phyloP scores from a whole-genome alignment of 371 early-diverging fungal genomes.

The Syncephalastrum monosporum region DNA sequence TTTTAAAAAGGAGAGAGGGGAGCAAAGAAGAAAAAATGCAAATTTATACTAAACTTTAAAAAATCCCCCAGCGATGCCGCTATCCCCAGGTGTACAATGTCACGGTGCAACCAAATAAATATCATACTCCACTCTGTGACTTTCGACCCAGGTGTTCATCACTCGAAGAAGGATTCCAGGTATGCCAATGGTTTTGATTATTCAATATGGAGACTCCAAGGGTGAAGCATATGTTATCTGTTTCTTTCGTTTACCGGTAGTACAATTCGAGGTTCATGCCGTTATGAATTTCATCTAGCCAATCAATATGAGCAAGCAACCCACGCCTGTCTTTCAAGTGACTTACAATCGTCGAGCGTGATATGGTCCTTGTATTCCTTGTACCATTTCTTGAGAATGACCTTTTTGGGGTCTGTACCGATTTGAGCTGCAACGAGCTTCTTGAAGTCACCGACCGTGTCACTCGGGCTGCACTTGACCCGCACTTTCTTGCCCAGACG shows the following conservation, averaged over 20 bases:
- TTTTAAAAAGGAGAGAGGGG: too few relatives aligned
- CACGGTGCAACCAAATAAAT: too few relatives aligned
- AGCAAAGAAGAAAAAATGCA: too few relatives aligned
- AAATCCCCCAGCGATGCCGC: too few relatives aligned
- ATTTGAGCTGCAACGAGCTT: constrained; percentile 91
- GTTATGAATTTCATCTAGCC: constrained; percentile 84
- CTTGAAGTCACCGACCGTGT: constrained; percentile 91
- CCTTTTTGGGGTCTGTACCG: constrained; percentile 89
- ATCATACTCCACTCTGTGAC: too few relatives aligned
- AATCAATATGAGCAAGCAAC: constrained; percentile 2
- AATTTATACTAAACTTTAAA: too few relatives aligned
- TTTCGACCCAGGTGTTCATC: too few relatives aligned
- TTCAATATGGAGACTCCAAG: too few relatives aligned
- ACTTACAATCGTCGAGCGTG: constrained; percentile 85
- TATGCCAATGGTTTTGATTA: too few relatives aligned
- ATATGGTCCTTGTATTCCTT: constrained; percentile 91
- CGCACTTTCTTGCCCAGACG: constrained; percentile 93
- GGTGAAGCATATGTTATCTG: too few relatives aligned
- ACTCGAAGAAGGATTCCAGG: too few relatives aligned
- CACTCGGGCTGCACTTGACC: constrained; percentile 83
- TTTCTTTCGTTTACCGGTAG: constrained; percentile 39
- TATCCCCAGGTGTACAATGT: too few relatives aligned
- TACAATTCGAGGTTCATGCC: constrained; percentile 92
- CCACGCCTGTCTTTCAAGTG: not conserved
- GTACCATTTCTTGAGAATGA: constrained; percentile 94